These are phyloP conservation scores for Marchantia polymorpha DNA, from an alignment of 225 moss, liverwort and hornwort species.

Conservation along the genomic window DNA sequence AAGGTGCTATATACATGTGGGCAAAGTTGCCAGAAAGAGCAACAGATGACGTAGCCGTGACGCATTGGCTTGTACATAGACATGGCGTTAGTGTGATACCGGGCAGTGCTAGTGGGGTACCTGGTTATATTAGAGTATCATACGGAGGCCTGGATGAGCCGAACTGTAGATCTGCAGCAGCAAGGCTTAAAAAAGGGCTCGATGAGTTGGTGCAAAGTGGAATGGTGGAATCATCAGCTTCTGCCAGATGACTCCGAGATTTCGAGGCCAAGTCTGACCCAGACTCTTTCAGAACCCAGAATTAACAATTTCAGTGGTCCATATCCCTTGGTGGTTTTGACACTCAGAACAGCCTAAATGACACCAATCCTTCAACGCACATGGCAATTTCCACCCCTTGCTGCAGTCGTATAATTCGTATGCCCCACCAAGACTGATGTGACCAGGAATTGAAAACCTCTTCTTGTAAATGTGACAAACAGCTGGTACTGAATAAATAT, in stretches of 20 bases:
- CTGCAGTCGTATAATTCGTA: background rate
- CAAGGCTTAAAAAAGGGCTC: slow-evolving; percentile 57
- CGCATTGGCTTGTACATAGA: slow-evolving; percentile 75
- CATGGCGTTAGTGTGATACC: slow-evolving; percentile 90
- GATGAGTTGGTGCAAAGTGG: slow-evolving; percentile 69
- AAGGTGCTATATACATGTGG: slow-evolving; percentile 97
- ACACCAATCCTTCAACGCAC: background rate
- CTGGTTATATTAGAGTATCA: slow-evolving; percentile 72
- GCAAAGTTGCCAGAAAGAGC: slow-evolving; percentile 59
- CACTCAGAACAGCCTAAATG: background rate
- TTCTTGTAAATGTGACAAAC: background rate
- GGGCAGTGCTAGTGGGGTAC: slow-evolving; percentile 89
- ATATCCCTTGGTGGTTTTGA: background rate
- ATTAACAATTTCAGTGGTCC: background rate
- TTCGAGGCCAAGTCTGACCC: background rate
- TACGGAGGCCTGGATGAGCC: slow-evolving; percentile 69
- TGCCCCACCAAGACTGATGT: background rate
- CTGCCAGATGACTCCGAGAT: background rate
- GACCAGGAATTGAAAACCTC: background rate
- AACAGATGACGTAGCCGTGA: slow-evolving; percentile 69
- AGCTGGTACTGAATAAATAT: background rate
- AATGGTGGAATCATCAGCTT: background rate
- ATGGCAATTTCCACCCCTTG: background rate
- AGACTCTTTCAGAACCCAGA: background rate
- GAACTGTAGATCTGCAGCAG: slow-evolving; percentile 55